These are phyloP conservation scores for Manihot esculenta DNA, from an alignment of 441 rosid genomes.

Conservation along the genomic window DNA sequence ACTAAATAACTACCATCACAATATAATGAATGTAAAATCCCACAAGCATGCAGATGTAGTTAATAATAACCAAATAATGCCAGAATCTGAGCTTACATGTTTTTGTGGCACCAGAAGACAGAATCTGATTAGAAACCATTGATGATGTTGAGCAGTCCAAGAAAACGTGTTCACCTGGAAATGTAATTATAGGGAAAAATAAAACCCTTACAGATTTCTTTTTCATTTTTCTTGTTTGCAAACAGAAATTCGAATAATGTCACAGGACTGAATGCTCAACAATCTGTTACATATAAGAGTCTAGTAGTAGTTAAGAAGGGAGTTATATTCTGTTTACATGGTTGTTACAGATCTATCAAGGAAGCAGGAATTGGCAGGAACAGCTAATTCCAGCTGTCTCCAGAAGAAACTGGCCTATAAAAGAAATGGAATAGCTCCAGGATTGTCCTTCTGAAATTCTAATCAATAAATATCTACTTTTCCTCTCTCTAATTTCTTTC, in stretches of 20 bases:
- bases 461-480: too few relatives aligned
- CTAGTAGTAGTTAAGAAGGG: too few relatives aligned
- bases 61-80: slow-evolving; percentile 10
- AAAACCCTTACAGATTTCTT: background rate
- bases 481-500: too few relatives aligned
- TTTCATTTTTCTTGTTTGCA: background rate
- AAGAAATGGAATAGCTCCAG: too few relatives aligned
- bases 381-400: too few relatives aligned
- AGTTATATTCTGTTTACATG: too few relatives aligned
- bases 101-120: slow-evolving; percentile 63
- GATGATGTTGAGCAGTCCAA: slow-evolving; percentile 63
- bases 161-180: slow-evolving; percentile 80
- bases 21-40: background rate
- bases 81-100: slow-evolving; percentile 50
- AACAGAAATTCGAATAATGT: background rate
- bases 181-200: background rate
- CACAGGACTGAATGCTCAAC: background rate
- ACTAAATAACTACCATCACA: background rate
- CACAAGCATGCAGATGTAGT: slow-evolving; percentile 7
- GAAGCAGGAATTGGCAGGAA: too few relatives aligned
- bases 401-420: too few relatives aligned
- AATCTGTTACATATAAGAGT: too few relatives aligned
- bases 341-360: too few relatives aligned
- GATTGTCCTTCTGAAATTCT: too few relatives aligned
- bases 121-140: slow-evolving; percentile 67